Conservation (phyloP, 2,329 filamentous ascomycete genomes). For the Alternaria arborescens region DNA sequence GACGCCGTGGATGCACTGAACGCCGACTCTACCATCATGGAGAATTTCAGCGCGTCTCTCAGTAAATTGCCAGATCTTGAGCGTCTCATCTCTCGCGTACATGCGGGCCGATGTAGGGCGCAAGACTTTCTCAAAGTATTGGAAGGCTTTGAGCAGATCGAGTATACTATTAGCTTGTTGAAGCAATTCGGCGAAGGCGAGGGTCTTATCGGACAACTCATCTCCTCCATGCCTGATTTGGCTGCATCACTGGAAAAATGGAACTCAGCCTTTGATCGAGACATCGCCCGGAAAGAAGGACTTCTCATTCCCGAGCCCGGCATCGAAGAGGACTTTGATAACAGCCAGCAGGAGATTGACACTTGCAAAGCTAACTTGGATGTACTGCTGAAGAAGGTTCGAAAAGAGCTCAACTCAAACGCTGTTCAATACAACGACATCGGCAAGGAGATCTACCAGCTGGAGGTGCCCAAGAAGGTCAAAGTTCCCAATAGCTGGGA, state of each 20-base stretch:
- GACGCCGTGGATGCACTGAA: constrained; percentile 96
- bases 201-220: constrained; percentile 83
- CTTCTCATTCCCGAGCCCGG: constrained; percentile 85
- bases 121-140: constrained; percentile 94
- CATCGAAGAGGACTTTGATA: constrained; percentile 91
- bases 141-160: constrained; percentile 97
- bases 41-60: constrained; percentile 87
- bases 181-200: constrained; percentile 77
- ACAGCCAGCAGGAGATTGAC: constrained; percentile 79
- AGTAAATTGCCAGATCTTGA: constrained; percentile 94
- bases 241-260: constrained; percentile 78
- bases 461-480: constrained; percentile 85
- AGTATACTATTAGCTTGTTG: constrained; percentile 88
- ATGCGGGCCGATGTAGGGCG: constrained; percentile 87
- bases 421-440: constrained; percentile 70
- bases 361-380: constrained; percentile 77
- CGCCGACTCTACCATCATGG: constrained; percentile 78
- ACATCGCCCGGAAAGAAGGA: constrained; percentile 78
- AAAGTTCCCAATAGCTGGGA: constrained; percentile 91
- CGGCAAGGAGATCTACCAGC: constrained; percentile 96
- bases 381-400: constrained; percentile 73
- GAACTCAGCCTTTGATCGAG: constrained; percentile 90
- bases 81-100: constrained; percentile 90
- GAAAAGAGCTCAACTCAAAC: constrained; percentile 76
- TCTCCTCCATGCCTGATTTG: constrained; percentile 86